Evolutionary conservation across 2,329 filamentous ascomycete species (phyloP).

Genomic region (Pseudocercospora cruenta): DNA sequence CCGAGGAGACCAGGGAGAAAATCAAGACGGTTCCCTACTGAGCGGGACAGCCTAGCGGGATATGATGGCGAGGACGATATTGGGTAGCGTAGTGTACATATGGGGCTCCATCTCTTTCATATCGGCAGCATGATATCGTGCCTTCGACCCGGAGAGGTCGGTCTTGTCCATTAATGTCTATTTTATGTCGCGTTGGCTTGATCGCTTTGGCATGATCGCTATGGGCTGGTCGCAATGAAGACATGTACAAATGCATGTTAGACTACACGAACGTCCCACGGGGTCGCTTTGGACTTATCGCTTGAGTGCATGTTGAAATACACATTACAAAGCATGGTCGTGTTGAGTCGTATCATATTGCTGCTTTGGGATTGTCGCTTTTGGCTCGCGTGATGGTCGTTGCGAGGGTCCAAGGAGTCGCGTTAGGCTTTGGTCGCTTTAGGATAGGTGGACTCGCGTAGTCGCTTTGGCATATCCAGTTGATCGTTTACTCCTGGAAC

Average conservation of each 20-base stretch:
- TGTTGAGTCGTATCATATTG: neutral
- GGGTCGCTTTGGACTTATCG: neutral
- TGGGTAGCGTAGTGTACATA: neutral
- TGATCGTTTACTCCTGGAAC: too few relatives aligned
- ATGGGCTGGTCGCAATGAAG: neutral
- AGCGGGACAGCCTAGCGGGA: neutral
- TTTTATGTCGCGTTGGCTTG: neutral
- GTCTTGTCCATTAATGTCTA: neutral
- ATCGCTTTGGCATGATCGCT: neutral
- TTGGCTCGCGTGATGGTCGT: neutral
- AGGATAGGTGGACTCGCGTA: neutral
- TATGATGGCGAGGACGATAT: neutral
- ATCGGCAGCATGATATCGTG: neutral
- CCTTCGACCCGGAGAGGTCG: neutral
- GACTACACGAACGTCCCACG: slow-evolving; percentile 3
- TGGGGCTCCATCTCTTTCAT: neutral
- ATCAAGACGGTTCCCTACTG: slow-evolving; percentile 73
- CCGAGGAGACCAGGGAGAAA: slow-evolving; percentile 63
- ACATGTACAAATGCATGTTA: neutral
- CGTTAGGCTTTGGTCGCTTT: neutral
- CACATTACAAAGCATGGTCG: neutral
- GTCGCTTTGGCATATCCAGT: too few relatives aligned
- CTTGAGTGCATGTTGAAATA: slow-evolving; percentile 3
- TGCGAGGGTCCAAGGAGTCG: neutral
- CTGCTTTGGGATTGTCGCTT: slow-evolving; percentile 11